Percentiles rank a stretch among this genome's conserved stretches.
Conservation (phyloP, 2,329 filamentous ascomycete species). For the Aureobasidium uvarum region DNA sequence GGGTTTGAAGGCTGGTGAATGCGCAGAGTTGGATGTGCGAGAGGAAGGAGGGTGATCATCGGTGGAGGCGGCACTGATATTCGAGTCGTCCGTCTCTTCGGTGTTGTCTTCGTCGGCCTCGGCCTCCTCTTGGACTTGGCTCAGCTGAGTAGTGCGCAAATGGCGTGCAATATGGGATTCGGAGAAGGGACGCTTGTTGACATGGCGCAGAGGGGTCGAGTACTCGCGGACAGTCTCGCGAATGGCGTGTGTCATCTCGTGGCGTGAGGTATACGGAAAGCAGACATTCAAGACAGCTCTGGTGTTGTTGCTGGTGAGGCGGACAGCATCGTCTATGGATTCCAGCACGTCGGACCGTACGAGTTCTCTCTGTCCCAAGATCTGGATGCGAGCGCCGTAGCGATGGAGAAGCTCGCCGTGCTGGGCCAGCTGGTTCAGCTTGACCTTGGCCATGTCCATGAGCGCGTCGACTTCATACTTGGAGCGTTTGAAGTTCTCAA, state of each 20-base stretch:
- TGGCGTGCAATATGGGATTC: slow-evolving; percentile 84
- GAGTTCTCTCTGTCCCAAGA: slow-evolving; percentile 80
- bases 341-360: slow-evolving; percentile 84
- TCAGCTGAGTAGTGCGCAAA: slow-evolving; percentile 59
- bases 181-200: slow-evolving; percentile 69
- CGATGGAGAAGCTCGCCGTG: slow-evolving; percentile 91
- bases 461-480: slow-evolving; percentile 95
- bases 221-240: slow-evolving; percentile 85
- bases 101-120: slow-evolving; percentile 12
- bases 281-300: slow-evolving; percentile 83
- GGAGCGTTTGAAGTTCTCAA: slow-evolving; percentile 97
- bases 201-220: slow-evolving; percentile 59
- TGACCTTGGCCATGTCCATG: slow-evolving; percentile 97
- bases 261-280: slow-evolving; percentile 94
- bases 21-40: slow-evolving; percentile 38
- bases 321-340: slow-evolving; percentile 80
- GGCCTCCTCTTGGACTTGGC: slow-evolving; percentile 41
- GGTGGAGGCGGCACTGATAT: slow-evolving; percentile 26
- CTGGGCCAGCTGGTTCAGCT: slow-evolving; percentile 84
- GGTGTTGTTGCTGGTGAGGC: slow-evolving; percentile 83
- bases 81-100: slow-evolving; percentile 29
- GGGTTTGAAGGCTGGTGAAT: slow-evolving; percentile 42
- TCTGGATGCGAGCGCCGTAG: slow-evolving; percentile 82
- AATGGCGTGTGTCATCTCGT: slow-evolving; percentile 91
- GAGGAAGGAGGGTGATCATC: slow-evolving; percentile 40